phyloP scores from a whole-genome alignment of 495 filamentous ascomycete genomes.

The Penicillium atrosanguineum region DNA sequence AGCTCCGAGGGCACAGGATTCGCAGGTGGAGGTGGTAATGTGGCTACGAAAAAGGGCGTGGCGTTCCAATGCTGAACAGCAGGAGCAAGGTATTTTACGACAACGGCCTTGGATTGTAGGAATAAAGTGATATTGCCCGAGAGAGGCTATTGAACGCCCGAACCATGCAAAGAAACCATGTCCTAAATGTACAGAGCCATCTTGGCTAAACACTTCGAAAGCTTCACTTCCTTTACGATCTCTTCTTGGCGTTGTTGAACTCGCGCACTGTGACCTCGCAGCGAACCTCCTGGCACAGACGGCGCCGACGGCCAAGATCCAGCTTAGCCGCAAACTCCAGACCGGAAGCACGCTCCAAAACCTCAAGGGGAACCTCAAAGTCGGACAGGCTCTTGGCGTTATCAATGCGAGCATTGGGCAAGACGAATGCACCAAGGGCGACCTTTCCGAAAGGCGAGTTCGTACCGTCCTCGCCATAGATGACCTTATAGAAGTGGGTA shows the following conservation, averaged over 20 bases:
- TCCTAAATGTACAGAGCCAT: slow-evolving; percentile 26
- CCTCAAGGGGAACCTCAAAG: slow-evolving; percentile 93
- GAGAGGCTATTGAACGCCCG: slow-evolving; percentile 18
- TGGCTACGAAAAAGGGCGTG: slow-evolving; percentile 74
- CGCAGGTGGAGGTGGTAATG: slow-evolving; percentile 78
- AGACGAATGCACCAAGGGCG: slow-evolving; percentile 87
- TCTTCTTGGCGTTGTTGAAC: slow-evolving; percentile 51
- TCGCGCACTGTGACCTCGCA: slow-evolving; percentile 81
- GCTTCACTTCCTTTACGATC: slow-evolving; percentile 9
- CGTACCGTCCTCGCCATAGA: slow-evolving; percentile 84
- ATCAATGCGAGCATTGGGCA: slow-evolving; percentile 87
- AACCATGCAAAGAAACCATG: slow-evolving; percentile 24
- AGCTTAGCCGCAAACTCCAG: slow-evolving; percentile 85
- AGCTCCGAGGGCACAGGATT: slow-evolving; percentile 91
- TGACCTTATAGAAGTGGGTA: slow-evolving; percentile 98
- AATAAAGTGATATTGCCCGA: slow-evolving; percentile 15
- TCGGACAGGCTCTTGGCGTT: slow-evolving; percentile 81
- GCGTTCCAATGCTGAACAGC: slow-evolving; percentile 77
- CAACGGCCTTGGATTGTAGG: slow-evolving; percentile 3
- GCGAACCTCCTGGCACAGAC: slow-evolving; percentile 79
- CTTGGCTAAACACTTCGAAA: slow-evolving; percentile 1
- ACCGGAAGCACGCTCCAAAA: slow-evolving; percentile 85
- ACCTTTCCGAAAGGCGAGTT: slow-evolving; percentile 62
- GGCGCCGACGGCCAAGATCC: slow-evolving; percentile 66
- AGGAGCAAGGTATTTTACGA: not conserved